Evolutionary conservation across 1,139 yeast genomes (phyloP), one percentile per base, ranked within the genome.

Genomic region (Pichia inconspicua): DNA sequence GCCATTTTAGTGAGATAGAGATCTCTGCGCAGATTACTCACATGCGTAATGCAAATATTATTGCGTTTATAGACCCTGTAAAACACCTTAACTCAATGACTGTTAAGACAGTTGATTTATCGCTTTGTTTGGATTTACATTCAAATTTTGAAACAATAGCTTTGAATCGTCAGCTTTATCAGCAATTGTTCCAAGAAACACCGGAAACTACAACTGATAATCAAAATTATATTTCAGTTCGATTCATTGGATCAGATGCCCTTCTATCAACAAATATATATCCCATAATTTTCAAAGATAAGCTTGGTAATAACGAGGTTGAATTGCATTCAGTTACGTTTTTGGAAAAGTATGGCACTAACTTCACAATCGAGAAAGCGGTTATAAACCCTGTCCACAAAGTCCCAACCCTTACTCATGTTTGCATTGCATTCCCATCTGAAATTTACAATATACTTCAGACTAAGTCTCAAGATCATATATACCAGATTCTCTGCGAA

Each of bases 241-340:
- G 70, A 55, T 61, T 74, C 30, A 53, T 74, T 34, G 81, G 80
- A 1, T 77, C 79, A 0, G 73, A 69, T 47, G 62, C 63, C 50
- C 73, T 75, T 50, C 58, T 59, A 14, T 61, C 62, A 10, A 69
- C 63, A 56, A 65, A 65, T 48, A 57, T 76, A 15, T 72, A 65
- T 54, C 70, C 68, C 45, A 61, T 75, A n/a, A 58, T 64, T 12
- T 50, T 64, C 11, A 66, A 73, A 15, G 62, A 65, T 42, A 58
- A 60, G 22, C 52, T 51, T 35, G 55, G 36, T 34, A 60, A 19
- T 52, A 50, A 65, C 43, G 58, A 66, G 14, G 66, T 75, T 6
- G 66, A 63, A 19, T 64, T 76, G 48, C 65, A 70, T 37, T 75
- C 75, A 56, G 62, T 68, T 48, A 56, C 72, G 39, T 60, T 66